Evolutionary conservation across 75 land plant genomes (phyloP).

Genomic region (Picea sitchensis): DNA sequence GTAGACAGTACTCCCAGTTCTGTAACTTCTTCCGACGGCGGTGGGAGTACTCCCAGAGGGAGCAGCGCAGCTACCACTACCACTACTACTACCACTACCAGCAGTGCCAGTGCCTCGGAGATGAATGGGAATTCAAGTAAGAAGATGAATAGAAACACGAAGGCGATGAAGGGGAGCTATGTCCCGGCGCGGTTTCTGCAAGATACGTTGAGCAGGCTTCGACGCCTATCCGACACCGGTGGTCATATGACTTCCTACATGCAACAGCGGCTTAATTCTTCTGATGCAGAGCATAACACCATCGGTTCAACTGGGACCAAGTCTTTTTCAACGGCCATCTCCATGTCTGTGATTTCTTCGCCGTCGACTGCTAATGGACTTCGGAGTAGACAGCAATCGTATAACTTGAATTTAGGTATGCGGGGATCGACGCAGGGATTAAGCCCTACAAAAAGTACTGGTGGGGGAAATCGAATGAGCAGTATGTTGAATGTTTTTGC

Average conservation of each 20-base stretch:
- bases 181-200: constrained; percentile 7
- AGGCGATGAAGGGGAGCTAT: neutral
- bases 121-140: neutral
- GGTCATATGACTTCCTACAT: neutral
- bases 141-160: neutral
- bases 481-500: neutral
- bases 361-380: neutral
- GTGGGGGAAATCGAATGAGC: neutral
- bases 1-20: too few relatives aligned
- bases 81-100: neutral
- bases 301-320: neutral
- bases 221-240: neutral
- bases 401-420: too few relatives aligned
- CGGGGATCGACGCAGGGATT: too few relatives aligned
- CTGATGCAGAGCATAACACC: neutral
- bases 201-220: constrained; percentile 1
- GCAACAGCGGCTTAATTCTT: too few relatives aligned
- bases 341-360: neutral
- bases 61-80: too few relatives aligned
- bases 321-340: neutral
- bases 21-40: neutral
- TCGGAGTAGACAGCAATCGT: too few relatives aligned
- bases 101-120: neutral
- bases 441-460: too few relatives aligned
- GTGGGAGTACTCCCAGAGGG: neutral